Conservation (phyloP, 2,329 filamentous ascomycete genomes). For the Fusarium sp. region DNA sequence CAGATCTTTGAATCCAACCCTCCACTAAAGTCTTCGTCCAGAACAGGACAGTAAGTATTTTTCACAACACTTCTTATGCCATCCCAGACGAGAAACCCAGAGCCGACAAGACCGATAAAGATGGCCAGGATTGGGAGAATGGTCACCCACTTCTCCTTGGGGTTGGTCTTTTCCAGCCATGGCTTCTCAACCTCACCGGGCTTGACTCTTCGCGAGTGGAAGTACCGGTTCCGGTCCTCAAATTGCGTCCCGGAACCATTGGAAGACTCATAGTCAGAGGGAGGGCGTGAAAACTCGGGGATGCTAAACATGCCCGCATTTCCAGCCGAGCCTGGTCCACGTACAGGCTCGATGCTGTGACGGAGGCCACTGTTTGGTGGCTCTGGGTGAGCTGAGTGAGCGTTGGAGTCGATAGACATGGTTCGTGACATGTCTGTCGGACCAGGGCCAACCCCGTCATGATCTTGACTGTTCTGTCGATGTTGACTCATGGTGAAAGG, state of each 20-base stretch:
- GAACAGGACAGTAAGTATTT: slow-evolving; percentile 77
- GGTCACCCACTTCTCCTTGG: slow-evolving; percentile 87
- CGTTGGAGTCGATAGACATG: slow-evolving; percentile 21
- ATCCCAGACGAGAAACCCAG: slow-evolving; percentile 80
- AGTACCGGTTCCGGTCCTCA: slow-evolving; percentile 65
- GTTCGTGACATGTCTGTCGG: slow-evolving; percentile 17
- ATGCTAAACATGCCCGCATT: slow-evolving; percentile 35
- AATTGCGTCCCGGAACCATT: slow-evolving; percentile 51
- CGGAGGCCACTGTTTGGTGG: slow-evolving; percentile 19
- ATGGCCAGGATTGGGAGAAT: slow-evolving; percentile 82
- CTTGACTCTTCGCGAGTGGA: slow-evolving; percentile 77
- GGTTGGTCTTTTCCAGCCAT: slow-evolving; percentile 78
- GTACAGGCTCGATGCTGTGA: slow-evolving; percentile 21
- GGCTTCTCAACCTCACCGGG: slow-evolving; percentile 81
- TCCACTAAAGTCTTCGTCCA: slow-evolving; percentile 72
- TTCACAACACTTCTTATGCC: slow-evolving; percentile 77
- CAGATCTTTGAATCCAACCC: slow-evolving; percentile 71
- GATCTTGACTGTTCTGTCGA: slow-evolving; percentile 22
- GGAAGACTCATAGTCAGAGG: slow-evolving; percentile 57
- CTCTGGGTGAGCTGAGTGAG: slow-evolving; percentile 2
- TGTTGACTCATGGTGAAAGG: slow-evolving; percentile 18
- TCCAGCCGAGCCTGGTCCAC: slow-evolving; percentile 18
- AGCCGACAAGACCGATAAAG: slow-evolving; percentile 72
- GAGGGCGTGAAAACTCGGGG: slow-evolving; percentile 30
- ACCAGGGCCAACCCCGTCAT: slow-evolving; percentile 9